Conservation (phyloP, 2,329 filamentous ascomycete genomes). For the Meredithiella fracta region DNA sequence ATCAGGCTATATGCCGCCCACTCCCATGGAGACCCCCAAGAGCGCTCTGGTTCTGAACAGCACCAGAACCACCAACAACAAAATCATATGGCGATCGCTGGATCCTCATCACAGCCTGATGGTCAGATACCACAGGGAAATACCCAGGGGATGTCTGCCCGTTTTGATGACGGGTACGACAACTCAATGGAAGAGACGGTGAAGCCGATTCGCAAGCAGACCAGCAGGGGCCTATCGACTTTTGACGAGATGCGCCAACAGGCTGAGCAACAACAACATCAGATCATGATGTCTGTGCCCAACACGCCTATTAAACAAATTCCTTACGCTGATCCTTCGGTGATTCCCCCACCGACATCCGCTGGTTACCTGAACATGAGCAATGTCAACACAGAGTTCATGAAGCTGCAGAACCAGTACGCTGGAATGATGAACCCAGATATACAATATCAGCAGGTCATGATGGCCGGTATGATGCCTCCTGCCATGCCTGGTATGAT, state of each 20-base stretch:
- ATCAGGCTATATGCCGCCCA: slow-evolving; percentile 47
- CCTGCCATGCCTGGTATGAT: slow-evolving; percentile 8
- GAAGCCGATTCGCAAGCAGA: slow-evolving; percentile 33
- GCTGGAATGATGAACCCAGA: slow-evolving; percentile 5
- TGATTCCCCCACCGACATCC: slow-evolving; percentile 27
- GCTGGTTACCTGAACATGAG: slow-evolving; percentile 41
- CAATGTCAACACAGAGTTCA: slow-evolving; percentile 29
- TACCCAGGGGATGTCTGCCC: not conserved
- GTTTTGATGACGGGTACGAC: slow-evolving; percentile 46
- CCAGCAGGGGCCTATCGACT: slow-evolving; percentile 31
- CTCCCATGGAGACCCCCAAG: slow-evolving; percentile 43
- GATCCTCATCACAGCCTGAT: slow-evolving; percentile 17
- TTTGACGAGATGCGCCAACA: slow-evolving; percentile 44
- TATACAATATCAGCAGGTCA: slow-evolving; percentile 11
- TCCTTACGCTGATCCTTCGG: slow-evolving; percentile 27
- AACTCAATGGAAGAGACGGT: slow-evolving; percentile 51
- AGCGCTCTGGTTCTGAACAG: slow-evolving; percentile 6
- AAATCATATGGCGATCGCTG: slow-evolving; percentile 24
- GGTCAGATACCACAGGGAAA: slow-evolving; percentile 1
- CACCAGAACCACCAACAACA: slow-evolving; percentile 2
- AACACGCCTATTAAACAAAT: slow-evolving; percentile 22
- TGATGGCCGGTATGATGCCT: slow-evolving; percentile 13
- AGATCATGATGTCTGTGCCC: slow-evolving; percentile 8
- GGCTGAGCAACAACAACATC: slow-evolving; percentile 27
- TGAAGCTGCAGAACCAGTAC: slow-evolving; percentile 21